Evolutionary conservation across 768 basidiomycete genomes (phyloP).

Genomic region (Rossbeevera mucosa): DNA sequence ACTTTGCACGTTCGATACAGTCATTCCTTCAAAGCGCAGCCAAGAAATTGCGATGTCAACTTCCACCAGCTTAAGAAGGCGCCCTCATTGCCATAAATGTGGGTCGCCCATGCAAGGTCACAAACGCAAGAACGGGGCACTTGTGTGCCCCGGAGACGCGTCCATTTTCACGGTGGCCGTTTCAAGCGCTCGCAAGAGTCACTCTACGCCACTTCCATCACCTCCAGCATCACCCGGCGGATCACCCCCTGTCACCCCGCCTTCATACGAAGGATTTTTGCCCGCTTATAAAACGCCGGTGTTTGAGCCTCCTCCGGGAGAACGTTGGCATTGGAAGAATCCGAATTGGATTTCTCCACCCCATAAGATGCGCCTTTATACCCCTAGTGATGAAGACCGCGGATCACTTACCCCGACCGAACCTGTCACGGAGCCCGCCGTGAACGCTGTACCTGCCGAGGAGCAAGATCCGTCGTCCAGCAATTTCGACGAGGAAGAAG

Average conservation of each 20-base stretch:
- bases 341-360: constrained; percentile 33
- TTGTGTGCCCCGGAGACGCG: constrained; percentile 25
- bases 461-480: constrained; percentile 12
- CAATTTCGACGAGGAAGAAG: constrained; percentile 10
- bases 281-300: constrained; percentile 15
- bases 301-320: constrained; percentile 28
- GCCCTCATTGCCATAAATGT: constrained; percentile 34
- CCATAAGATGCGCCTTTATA: constrained; percentile 22
- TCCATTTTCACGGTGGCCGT: constrained; percentile 14
- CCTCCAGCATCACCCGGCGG: constrained; percentile 25
- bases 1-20: not conserved
- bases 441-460: constrained; percentile 7
- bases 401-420: constrained; percentile 30
- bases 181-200: constrained; percentile 13
- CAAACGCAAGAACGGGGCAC: constrained; percentile 27
- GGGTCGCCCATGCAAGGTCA: constrained; percentile 32
- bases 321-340: constrained; percentile 33
- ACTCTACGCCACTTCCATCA: constrained; percentile 24
- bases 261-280: constrained; percentile 11
- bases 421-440: constrained; percentile 21
- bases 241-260: constrained; percentile 19
- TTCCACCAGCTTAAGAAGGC: constrained; percentile 28
- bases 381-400: constrained; percentile 20
- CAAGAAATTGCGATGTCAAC: constrained; percentile 21
- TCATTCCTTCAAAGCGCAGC: not conserved